These are phyloP conservation scores for Barnettozyma sucrosica DNA, from an alignment of 805 yeast genomes.

Conservation along the genomic window DNA sequence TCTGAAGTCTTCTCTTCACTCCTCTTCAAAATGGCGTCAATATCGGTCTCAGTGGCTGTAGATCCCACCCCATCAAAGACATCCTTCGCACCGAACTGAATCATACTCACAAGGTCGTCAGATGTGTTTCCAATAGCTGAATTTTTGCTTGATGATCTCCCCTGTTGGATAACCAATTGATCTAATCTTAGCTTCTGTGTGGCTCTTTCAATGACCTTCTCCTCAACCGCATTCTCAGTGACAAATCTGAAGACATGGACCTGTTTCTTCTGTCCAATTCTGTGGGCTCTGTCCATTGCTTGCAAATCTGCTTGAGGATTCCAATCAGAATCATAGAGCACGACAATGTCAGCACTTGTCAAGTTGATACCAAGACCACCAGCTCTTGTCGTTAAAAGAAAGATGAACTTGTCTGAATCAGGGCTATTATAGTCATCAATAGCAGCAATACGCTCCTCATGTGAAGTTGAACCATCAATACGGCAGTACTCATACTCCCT, in stretches of 20 bases:
- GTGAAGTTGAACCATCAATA: constrained; percentile 90
- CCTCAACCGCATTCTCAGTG: constrained; percentile 94
- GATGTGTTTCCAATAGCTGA: constrained; percentile 54
- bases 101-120: constrained; percentile 90
- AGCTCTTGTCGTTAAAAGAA: constrained; percentile 87
- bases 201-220: constrained; percentile 91
- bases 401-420: constrained; percentile 74
- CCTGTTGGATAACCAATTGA: constrained; percentile 94
- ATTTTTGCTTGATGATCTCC: constrained; percentile 49
- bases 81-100: constrained; percentile 92
- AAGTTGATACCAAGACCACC: constrained; percentile 95
- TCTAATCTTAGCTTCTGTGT: constrained; percentile 90
- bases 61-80: constrained; percentile 54
- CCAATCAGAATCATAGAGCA: constrained; percentile 92
- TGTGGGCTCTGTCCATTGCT: constrained; percentile 97
- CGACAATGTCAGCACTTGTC: constrained; percentile 87
- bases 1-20: constrained; percentile 80
- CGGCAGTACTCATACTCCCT: constrained; percentile 84
- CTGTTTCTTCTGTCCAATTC: constrained; percentile 96
- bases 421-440: constrained; percentile 89
- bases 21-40: constrained; percentile 71
- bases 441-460: constrained; percentile 87
- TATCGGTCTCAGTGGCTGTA: constrained; percentile 46
- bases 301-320: constrained; percentile 97
- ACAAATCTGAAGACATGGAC: constrained; percentile 89